phyloP scores from a whole-genome alignment of 768 basidiomycete species.

The Auricularia sp. region DNA sequence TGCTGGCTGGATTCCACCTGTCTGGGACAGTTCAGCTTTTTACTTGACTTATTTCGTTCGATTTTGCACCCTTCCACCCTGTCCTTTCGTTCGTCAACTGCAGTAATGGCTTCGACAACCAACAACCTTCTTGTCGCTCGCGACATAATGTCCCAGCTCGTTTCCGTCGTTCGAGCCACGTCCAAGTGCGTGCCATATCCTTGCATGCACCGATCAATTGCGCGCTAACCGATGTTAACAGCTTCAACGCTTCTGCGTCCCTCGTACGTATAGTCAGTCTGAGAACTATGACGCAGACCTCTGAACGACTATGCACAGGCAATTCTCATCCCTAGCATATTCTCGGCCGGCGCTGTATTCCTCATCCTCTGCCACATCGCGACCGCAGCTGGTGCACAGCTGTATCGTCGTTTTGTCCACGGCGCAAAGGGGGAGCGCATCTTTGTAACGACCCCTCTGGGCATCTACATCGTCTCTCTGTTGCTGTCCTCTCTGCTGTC shows the following conservation, averaged over 20 bases:
- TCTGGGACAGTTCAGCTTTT: constrained; percentile 2
- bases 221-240: neutral
- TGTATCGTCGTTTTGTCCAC: neutral
- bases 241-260: neutral
- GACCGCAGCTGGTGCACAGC: neutral
- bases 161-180: neutral
- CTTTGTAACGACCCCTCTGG: neutral
- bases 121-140: neutral
- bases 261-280: neutral
- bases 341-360: neutral
- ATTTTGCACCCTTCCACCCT: neutral
- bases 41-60: neutral
- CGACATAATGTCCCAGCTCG: neutral
- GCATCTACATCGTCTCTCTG: constrained; percentile 1
- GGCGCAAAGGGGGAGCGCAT: constrained; percentile 1
- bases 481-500: neutral
- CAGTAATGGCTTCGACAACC: neutral
- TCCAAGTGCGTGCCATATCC: neutral
- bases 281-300: neutral
- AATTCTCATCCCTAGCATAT: neutral
- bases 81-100: neutral
- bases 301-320: neutral
- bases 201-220: neutral
- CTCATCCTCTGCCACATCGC: neutral
- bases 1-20: neutral